Conservation (phyloP, 2,329 filamentous ascomycete genomes). For the Beauveria sp. region DNA sequence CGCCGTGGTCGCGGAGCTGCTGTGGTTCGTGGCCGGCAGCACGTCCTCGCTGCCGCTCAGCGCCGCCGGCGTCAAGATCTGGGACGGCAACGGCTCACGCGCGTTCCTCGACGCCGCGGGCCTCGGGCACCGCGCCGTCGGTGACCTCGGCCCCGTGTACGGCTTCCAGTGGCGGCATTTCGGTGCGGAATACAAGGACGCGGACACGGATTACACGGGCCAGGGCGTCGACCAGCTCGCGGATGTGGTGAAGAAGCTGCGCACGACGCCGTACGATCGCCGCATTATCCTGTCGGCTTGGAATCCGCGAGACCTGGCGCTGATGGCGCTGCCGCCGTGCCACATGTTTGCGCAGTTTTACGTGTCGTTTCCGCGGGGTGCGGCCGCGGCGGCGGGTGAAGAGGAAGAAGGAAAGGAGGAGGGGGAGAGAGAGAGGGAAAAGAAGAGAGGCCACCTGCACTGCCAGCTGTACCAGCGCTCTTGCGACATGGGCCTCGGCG, state of each 20-base stretch:
- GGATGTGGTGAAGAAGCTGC: constrained; percentile 81
- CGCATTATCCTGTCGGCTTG: constrained; percentile 87
- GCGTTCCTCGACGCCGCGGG: constrained; percentile 83
- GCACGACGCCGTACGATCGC: constrained; percentile 76
- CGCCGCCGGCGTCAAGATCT: constrained; percentile 84
- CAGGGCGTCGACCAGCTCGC: constrained; percentile 90
- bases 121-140: constrained; percentile 70
- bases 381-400: constrained; percentile 4
- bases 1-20: constrained; percentile 82
- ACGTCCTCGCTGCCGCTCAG: constrained; percentile 74
- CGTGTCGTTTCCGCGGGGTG: constrained; percentile 59
- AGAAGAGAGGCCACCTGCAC: constrained; percentile 61
- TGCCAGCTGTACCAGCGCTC: constrained; percentile 89
- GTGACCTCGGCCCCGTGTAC: constrained; percentile 91
- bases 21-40: constrained; percentile 87
- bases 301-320: constrained; percentile 79
- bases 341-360: constrained; percentile 99
- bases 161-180: constrained; percentile 99
- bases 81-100: constrained; percentile 93
- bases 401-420: constrained; percentile 17
- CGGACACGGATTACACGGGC: constrained; percentile 72
- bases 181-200: constrained; percentile 78
- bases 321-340: constrained; percentile 89
- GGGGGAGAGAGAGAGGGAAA: constrained; percentile 23
- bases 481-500: constrained; percentile 94